Percentiles rank a stretch among this genome's conserved stretches.
phyloP scores from a whole-genome alignment of 352 stramenopile genomes.

The Phytophthora podocarpi region DNA sequence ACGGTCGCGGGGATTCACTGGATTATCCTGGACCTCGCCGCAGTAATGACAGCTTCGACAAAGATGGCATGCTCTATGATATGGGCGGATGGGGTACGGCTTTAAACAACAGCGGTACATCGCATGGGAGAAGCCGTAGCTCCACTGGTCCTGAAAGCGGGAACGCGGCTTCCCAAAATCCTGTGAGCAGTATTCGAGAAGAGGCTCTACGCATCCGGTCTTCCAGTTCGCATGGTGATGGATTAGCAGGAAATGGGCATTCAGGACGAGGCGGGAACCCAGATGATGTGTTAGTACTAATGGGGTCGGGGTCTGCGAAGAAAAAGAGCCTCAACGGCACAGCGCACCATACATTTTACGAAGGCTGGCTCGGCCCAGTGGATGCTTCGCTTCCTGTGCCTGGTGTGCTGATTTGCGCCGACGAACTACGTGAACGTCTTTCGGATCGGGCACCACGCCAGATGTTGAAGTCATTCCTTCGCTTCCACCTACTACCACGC shows the following conservation, averaged over 20 bases:
- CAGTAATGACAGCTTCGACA: slow-evolving; percentile 35
- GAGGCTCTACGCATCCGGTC: slow-evolving; percentile 71
- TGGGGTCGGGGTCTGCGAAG: slow-evolving; percentile 24
- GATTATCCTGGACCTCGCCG: slow-evolving; percentile 31
- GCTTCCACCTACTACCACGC: slow-evolving; percentile 51
- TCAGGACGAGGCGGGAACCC: slow-evolving; percentile 26
- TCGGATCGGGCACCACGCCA: slow-evolving; percentile 46
- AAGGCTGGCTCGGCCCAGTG: slow-evolving; percentile 73
- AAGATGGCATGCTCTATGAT: slow-evolving; percentile 43
- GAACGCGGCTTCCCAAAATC: slow-evolving; percentile 10
- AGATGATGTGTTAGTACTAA: slow-evolving; percentile 39
- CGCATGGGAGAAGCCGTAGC: slow-evolving; percentile 26
- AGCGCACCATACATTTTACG: slow-evolving; percentile 56
- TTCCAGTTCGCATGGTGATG: slow-evolving; percentile 44
- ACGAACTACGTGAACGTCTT: slow-evolving; percentile 68
- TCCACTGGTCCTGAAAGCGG: slow-evolving; percentile 17
- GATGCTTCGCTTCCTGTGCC: slow-evolving; percentile 76
- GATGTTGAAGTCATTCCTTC: slow-evolving; percentile 51
- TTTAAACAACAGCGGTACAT: slow-evolving; percentile 19
- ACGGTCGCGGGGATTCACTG: slow-evolving; percentile 42
- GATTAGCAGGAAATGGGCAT: slow-evolving; percentile 29
- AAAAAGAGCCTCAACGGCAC: slow-evolving; percentile 30
- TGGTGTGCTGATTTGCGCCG: slow-evolving; percentile 69
- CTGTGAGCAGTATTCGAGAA: slow-evolving; percentile 67
- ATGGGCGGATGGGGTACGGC: slow-evolving; percentile 38